phyloP scores from a whole-genome alignment of 495 filamentous ascomycete species.

The Hamigera avellanea region DNA sequence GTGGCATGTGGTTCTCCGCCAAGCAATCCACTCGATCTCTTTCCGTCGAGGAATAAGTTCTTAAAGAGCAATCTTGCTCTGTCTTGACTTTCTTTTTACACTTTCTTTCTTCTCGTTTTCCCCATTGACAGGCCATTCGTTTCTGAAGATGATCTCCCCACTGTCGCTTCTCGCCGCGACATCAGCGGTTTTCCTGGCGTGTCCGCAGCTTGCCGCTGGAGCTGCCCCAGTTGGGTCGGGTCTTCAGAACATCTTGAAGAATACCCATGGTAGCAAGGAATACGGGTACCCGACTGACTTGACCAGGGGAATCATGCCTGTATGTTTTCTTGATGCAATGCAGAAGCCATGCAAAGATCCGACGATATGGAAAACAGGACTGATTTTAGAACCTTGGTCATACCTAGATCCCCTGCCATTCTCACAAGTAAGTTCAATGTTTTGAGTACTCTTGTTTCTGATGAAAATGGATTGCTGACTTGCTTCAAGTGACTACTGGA shows the following conservation, averaged over 20 bases:
- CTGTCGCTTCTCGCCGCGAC: conserved; percentile 12
- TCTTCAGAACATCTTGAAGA: conserved; percentile 30
- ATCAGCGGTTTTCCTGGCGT: conserved; percentile 15
- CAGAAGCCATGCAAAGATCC: neutral
- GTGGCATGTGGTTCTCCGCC: conserved; percentile 3
- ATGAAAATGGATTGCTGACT: neutral
- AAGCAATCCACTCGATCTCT: no score
- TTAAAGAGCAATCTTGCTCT: no score
- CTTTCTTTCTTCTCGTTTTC: no score
- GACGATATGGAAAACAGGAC: neutral
- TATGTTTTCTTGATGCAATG: conserved; percentile 11
- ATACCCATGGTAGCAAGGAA: conserved; percentile 28
- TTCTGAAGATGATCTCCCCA: neutral
- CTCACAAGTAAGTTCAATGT: conserved; percentile 26
- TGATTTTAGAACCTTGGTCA: conserved; percentile 6
- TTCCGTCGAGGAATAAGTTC: no score
- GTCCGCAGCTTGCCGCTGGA: conserved; percentile 14
- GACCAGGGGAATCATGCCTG: conserved; percentile 31
- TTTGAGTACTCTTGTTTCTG: neutral
- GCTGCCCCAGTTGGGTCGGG: conserved; percentile 14
- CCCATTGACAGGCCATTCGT: no score
- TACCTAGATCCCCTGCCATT: conserved; percentile 32
- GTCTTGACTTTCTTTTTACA: no score
- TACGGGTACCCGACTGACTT: conserved; percentile 37
- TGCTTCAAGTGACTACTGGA: conserved; percentile 30